phyloP scores from a whole-genome alignment of 2,329 filamentous ascomycete genomes.

The Hysterium pulicare region DNA sequence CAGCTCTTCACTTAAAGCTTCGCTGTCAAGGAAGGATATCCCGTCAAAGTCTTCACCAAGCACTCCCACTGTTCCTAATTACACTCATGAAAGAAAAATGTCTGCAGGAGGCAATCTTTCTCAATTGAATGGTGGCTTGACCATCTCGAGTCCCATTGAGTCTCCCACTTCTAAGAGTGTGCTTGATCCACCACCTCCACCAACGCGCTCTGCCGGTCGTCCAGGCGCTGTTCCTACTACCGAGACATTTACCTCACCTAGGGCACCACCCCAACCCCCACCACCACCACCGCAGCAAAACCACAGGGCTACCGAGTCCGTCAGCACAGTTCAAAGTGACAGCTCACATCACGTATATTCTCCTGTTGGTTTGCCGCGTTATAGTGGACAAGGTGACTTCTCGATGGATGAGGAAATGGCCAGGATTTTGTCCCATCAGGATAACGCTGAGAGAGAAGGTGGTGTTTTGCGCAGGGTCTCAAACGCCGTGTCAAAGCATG shows the following conservation, averaged over 20 bases:
- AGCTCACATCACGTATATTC: conserved; percentile 27
- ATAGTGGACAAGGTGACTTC: conserved; percentile 78
- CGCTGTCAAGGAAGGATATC: conserved; percentile 61
- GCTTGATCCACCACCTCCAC: conserved; percentile 43
- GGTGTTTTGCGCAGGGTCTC: conserved; percentile 79
- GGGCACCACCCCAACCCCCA: conserved; percentile 44
- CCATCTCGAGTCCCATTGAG: conserved; percentile 42
- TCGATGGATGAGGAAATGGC: conserved; percentile 96
- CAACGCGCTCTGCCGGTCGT: conserved; percentile 47
- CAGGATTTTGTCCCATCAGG: conserved; percentile 76
- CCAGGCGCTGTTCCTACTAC: conserved; percentile 27
- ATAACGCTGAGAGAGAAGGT: conserved; percentile 46
- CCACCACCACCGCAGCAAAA: conserved; percentile 28
- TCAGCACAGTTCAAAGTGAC: conserved; percentile 44
- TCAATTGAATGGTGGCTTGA: conserved; percentile 40
- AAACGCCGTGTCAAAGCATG: conserved; percentile 82
- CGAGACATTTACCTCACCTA: conserved; percentile 45
- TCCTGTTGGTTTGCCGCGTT: conserved; percentile 39
- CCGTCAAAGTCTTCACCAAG: conserved; percentile 34
- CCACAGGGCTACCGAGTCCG: conserved; percentile 43
- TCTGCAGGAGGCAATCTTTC: conserved; percentile 29
- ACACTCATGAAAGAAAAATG: conserved; percentile 39
- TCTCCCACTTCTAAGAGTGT: conserved; percentile 40
- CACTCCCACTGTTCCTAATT: conserved; percentile 34
- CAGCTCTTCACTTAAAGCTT: conserved; percentile 40